These are phyloP conservation scores for Helminthosporium solani DNA, from an alignment of 2,329 filamentous ascomycete species.

Conservation along the genomic window DNA sequence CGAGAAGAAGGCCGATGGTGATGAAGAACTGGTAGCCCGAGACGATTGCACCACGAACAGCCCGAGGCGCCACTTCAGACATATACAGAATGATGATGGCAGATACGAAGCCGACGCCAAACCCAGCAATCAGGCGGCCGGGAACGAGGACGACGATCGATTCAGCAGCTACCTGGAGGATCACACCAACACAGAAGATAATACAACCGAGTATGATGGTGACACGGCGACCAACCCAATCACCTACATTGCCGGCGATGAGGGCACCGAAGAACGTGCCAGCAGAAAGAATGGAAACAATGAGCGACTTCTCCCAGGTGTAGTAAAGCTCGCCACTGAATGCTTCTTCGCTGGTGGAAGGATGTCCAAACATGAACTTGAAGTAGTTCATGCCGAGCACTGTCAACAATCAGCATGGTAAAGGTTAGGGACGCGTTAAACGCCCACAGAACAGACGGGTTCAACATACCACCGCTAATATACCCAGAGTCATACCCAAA, in stretches of 20 bases:
- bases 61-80: constrained; percentile 72
- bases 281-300: constrained; percentile 79
- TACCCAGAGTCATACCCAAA: constrained; percentile 79
- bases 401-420: not conserved
- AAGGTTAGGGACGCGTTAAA: not conserved
- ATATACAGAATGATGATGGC: constrained; percentile 66
- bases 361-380: constrained; percentile 47
- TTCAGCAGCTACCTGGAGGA: constrained; percentile 41
- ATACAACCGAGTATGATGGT: constrained; percentile 51
- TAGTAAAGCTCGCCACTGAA: constrained; percentile 38
- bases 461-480: constrained; percentile 56
- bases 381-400: constrained; percentile 52
- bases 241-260: constrained; percentile 65
- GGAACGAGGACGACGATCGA: constrained; percentile 37
- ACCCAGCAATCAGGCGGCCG: constrained; percentile 42
- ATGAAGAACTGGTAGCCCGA: constrained; percentile 82
- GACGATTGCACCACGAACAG: constrained; percentile 77
- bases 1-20: constrained; percentile 75
- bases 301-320: constrained; percentile 63
- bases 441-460: no score
- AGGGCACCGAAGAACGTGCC: constrained; percentile 79
- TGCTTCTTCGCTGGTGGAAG: constrained; percentile 40
- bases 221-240: constrained; percentile 68
- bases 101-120: constrained; percentile 44
- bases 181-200: constrained; percentile 42